Evolutionary conservation across 495 filamentous ascomycete genomes (phyloP).

Genomic region (Neurospora sp.): DNA sequence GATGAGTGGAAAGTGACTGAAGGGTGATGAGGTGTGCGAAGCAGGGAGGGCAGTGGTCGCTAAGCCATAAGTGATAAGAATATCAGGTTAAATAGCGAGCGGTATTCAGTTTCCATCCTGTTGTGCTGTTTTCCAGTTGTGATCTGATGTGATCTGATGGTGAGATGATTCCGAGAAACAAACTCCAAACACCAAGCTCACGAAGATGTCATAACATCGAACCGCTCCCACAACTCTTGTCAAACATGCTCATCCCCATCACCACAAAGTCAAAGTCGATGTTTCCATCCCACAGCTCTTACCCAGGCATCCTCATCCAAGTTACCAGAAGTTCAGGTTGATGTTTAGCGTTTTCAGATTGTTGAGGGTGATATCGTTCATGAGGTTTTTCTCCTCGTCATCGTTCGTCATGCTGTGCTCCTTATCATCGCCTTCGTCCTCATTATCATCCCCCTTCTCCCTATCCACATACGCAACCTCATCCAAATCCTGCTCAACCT

Average conservation of each 20-base stretch:
- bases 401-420: not conserved
- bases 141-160: not conserved
- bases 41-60: not conserved
- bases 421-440: not conserved
- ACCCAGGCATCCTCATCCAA: not conserved
- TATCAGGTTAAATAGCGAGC: not conserved
- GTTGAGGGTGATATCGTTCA: not conserved
- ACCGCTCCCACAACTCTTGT: not conserved
- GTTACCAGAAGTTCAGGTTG: not conserved
- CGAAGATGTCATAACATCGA: not conserved
- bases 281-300: not conserved
- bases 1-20: no score
- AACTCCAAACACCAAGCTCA: not conserved
- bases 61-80: not conserved
- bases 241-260: not conserved
- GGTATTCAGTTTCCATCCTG: not conserved
- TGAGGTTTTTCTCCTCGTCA: not conserved
- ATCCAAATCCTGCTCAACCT: slow-evolving; percentile 8
- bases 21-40: not conserved
- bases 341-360: not conserved
- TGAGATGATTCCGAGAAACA: not conserved
- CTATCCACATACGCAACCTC: slow-evolving; percentile 4
- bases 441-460: not conserved
- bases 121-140: not conserved
- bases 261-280: not conserved